Base-by-base conservation (phyloP, 2,329 filamentous ascomycete species). In the Magnaporthiopsis rhizophila region DNA sequence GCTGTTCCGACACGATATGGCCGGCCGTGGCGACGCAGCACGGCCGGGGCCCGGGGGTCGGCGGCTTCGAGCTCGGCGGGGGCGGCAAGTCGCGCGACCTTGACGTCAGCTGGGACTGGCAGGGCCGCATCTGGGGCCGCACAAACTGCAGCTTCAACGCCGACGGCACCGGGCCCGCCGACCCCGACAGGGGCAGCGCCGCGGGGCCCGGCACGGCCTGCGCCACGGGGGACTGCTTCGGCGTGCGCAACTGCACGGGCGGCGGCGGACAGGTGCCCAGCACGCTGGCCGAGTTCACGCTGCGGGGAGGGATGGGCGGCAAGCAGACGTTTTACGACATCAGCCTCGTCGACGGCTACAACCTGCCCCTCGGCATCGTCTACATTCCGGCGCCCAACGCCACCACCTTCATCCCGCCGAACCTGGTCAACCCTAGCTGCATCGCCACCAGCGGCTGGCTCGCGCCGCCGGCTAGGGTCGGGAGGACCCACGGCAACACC, bases 271-370 rank as follows among this genome's bases (percentile, higher is more conserved):
- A 86, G 65, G 84, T 87, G 36, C 91, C 91, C 13, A 87, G 87
- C 18, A 93, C 90, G 1, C 82, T 96, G 15, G 90, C 89, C 56
- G 91, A 96, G 72, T 93, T 95, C 75, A 92, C 89, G 64, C 81
- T 94, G 21, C 83, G 86, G 62, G 89, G 88, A 34, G 87, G 88
- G 36, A 77, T 82, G 58, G 79, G 80, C 28, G 78, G 78, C 61
- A 75, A 72, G 65, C 88, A 92, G 72, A 89, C 87, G 12, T 95
- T 91, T 74, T 94, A 93, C 76, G 91, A 95, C 74, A 90, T 95
- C 67, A 92, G 89, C 57, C 81, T 94, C 3, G 91, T 95, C 28
- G 91, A 95, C 72, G 91, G 91, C 61, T 94, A 94, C 81, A 94
- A 94, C 72, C 76, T 94, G 1, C 89, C 89, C 1, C 73, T 93